Conservation (phyloP, 805 yeast genomes). For the Torulaspora franciscae region DNA sequence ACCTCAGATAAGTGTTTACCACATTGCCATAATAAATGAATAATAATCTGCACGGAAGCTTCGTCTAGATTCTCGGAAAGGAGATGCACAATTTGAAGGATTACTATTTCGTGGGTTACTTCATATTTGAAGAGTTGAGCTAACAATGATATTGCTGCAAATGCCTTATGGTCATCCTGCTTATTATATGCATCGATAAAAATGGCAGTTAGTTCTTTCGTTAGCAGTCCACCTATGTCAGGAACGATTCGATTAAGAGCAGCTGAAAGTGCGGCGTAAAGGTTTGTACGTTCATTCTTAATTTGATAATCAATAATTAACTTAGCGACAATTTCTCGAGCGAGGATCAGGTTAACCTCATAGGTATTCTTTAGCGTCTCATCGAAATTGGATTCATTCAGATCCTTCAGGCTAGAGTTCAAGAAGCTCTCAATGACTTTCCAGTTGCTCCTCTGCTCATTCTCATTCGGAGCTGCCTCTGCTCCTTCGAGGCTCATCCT, state of each 20-base stretch:
- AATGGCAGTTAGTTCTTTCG: conserved; percentile 49
- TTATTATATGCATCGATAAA: conserved; percentile 52
- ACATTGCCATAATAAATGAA: conserved; percentile 44
- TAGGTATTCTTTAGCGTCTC: conserved; percentile 48
- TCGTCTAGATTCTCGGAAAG: conserved; percentile 47
- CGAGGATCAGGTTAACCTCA: conserved; percentile 53
- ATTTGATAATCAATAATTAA: conserved; percentile 52
- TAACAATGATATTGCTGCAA: conserved; percentile 45
- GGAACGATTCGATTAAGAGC: conserved; percentile 66
- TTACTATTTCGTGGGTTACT: conserved; percentile 51
- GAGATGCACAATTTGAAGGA: conserved; percentile 48
- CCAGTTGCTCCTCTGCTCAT: conserved; percentile 56
- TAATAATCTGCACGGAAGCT: conserved; percentile 48
- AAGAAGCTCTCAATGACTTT: conserved; percentile 44
- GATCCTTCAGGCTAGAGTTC: conserved; percentile 24
- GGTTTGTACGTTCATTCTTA: conserved; percentile 39
- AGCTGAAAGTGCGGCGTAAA: conserved; percentile 54
- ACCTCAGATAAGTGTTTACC: conserved; percentile 49
- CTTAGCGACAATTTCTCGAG: conserved; percentile 56
- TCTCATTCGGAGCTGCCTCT: conserved; percentile 22
- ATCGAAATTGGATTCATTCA: conserved; percentile 41
- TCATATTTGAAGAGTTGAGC: conserved; percentile 60
- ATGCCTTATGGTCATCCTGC: conserved; percentile 43
- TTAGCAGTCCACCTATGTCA: conserved; percentile 55
- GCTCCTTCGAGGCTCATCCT: not conserved